Conservation (phyloP, 805 yeast genomes). For the Lachancea sp. region DNA sequence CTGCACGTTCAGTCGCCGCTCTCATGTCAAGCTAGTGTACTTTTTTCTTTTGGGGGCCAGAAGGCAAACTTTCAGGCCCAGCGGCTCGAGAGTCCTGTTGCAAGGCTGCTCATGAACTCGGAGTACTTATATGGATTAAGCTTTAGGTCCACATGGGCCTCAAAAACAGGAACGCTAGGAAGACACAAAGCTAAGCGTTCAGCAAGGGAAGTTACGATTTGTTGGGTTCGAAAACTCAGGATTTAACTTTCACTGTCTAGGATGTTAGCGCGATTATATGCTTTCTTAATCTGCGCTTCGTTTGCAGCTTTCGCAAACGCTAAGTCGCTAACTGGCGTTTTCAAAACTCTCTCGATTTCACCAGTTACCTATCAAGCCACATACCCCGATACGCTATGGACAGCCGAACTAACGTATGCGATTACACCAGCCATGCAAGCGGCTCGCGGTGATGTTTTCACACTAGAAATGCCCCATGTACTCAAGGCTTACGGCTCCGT, state of each 20-base stretch:
- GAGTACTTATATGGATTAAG: too few species aligned
- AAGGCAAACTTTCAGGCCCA: too few species aligned
- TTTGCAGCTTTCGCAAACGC: not conserved
- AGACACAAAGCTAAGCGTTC: too few species aligned
- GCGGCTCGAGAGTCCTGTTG: too few species aligned
- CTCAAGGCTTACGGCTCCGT: slow-evolving; percentile 8
- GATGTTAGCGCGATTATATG: not conserved
- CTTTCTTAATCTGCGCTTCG: not conserved
- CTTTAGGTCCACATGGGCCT: too few species aligned
- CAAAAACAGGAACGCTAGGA: too few species aligned
- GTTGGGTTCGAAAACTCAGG: not conserved
- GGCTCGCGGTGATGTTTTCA: slow-evolving; percentile 11
- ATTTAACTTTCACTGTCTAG: not conserved
- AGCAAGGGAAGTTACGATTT: too few species aligned
- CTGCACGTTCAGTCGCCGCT: too few species aligned
- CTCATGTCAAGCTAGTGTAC: too few species aligned
- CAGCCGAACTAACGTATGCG: slow-evolving; percentile 8
- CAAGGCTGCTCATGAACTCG: too few species aligned
- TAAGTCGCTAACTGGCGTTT: slow-evolving; percentile 4
- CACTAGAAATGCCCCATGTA: slow-evolving; percentile 12
- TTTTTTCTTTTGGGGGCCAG: too few species aligned
- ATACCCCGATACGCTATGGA: slow-evolving; percentile 10
- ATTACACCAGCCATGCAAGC: slow-evolving; percentile 9
- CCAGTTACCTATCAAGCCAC: not conserved
- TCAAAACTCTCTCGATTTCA: slow-evolving; percentile 6